Evolutionary conservation across 805 yeast species (phyloP).

Genomic region (Cyberlindnera euphorbiae): DNA sequence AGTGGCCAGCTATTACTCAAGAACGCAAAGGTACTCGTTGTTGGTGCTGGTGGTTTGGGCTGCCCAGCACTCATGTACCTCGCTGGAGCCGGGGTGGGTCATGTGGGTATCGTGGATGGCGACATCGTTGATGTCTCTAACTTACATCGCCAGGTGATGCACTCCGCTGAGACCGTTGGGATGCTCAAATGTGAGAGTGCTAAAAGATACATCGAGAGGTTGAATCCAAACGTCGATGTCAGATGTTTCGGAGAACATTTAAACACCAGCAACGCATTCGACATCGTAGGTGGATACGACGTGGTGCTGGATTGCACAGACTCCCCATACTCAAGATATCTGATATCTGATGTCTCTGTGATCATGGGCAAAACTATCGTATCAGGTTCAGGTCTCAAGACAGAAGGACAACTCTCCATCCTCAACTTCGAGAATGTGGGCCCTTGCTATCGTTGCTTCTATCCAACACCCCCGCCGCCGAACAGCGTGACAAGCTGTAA

Average conservation of each 20-base stretch:
- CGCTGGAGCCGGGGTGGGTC: conserved; percentile 84
- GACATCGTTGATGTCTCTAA: conserved; percentile 84
- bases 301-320: conserved; percentile 91
- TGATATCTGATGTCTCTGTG: conserved; percentile 82
- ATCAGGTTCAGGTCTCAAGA: conserved; percentile 86
- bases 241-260: conserved; percentile 49
- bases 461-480: conserved; percentile 87
- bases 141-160: conserved; percentile 85
- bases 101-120: conserved; percentile 80
- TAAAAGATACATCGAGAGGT: conserved; percentile 37
- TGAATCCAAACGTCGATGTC: conserved; percentile 68
- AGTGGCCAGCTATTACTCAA: conserved; percentile 57
- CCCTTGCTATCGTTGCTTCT: conserved; percentile 94
- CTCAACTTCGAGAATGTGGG: conserved; percentile 62
- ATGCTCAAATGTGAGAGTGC: conserved; percentile 80
- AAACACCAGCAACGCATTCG: conserved; percentile 53
- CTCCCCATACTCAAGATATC: conserved; percentile 80
- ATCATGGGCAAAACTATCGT: conserved; percentile 64
- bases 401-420: conserved; percentile 86
- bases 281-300: conserved; percentile 61
- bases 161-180: conserved; percentile 63
- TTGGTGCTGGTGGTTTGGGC: conserved; percentile 98
- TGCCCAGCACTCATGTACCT: conserved; percentile 85
- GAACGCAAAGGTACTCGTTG: conserved; percentile 56
- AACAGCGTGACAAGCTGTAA: conserved; percentile 77